A percentile compares a stretch with the other conserved stretches of the same genome.
These are phyloP conservation scores for Austroboletus novae-zelandiae DNA, from an alignment of 1,284 basidiomycete species.

Conservation along the genomic window DNA sequence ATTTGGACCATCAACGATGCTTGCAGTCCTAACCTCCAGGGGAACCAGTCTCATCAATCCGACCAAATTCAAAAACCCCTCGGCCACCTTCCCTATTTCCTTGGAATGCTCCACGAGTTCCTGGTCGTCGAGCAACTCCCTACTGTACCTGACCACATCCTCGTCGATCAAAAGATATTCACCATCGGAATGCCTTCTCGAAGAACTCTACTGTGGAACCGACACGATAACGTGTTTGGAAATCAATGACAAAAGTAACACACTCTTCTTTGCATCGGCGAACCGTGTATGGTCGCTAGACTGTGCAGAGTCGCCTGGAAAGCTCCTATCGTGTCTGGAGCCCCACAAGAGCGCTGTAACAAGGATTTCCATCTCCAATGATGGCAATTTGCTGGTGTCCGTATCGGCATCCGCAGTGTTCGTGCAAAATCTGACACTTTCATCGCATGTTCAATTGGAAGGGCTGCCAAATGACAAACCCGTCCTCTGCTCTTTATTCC, in stretches of 20 bases:
- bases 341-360: slow-evolving; percentile 56
- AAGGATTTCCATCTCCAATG: slow-evolving; percentile 56
- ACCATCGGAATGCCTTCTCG: slow-evolving; percentile 42
- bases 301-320: slow-evolving; percentile 44
- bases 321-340: slow-evolving; percentile 54
- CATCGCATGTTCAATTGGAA: slow-evolving; percentile 51
- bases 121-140: slow-evolving; percentile 56
- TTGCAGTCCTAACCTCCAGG: slow-evolving; percentile 44
- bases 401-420: slow-evolving; percentile 52
- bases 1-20: slow-evolving; percentile 34
- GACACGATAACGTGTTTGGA: slow-evolving; percentile 41
- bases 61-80: slow-evolving; percentile 42
- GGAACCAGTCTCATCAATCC: slow-evolving; percentile 49
- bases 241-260: slow-evolving; percentile 42
- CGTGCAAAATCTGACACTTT: slow-evolving; percentile 50
- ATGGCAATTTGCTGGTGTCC: slow-evolving; percentile 54
- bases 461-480: slow-evolving; percentile 43
- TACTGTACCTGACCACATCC: slow-evolving; percentile 50
- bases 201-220: slow-evolving; percentile 37
- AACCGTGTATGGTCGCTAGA: slow-evolving; percentile 64
- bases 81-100: slow-evolving; percentile 39
- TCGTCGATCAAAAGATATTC: slow-evolving; percentile 52
- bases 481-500: slow-evolving; percentile 53
- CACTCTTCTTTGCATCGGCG: slow-evolving; percentile 46
- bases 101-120: slow-evolving; percentile 43